Conservation (phyloP, 306 rosid species). For the Citrullus amarus region DNA sequence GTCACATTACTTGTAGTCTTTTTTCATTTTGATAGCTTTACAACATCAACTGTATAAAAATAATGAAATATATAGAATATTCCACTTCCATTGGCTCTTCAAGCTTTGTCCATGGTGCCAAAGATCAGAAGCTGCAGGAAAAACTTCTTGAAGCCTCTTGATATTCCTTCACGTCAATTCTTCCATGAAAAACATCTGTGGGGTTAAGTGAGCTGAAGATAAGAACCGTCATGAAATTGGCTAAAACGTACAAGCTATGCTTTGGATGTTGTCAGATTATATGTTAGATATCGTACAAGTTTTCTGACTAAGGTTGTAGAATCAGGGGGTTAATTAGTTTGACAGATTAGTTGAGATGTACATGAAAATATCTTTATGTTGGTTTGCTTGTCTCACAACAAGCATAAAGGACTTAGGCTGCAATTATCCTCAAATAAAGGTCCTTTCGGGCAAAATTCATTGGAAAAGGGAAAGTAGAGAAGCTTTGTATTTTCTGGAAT, state of each 20-base stretch:
- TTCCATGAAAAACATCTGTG: not conserved
- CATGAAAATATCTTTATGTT: not conserved
- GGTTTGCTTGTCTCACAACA: not conserved
- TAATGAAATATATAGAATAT: not conserved
- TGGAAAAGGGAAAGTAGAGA: not conserved
- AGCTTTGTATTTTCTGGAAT: not conserved
- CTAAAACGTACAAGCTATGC: not conserved
- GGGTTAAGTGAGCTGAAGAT: not conserved
- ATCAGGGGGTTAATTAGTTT: not conserved
- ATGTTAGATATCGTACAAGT: no score
- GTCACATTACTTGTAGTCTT: not conserved
- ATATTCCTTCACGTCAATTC: not conserved
- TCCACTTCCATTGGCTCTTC: not conserved
- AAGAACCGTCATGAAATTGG: not conserved
- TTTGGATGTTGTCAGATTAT: not conserved
- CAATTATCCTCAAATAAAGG: not conserved
- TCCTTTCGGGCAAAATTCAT: not conserved
- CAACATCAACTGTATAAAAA: not conserved
- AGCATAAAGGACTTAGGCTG: not conserved
- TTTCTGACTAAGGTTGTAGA: not conserved
- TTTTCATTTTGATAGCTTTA: not conserved
- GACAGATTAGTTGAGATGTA: not conserved
- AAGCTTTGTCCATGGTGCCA: not conserved
- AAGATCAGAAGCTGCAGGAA: not conserved
- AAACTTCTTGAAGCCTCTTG: not conserved